Evolutionary conservation across 805 yeast genomes (phyloP).

Genomic region (Yamadazyma nakazawae): DNA sequence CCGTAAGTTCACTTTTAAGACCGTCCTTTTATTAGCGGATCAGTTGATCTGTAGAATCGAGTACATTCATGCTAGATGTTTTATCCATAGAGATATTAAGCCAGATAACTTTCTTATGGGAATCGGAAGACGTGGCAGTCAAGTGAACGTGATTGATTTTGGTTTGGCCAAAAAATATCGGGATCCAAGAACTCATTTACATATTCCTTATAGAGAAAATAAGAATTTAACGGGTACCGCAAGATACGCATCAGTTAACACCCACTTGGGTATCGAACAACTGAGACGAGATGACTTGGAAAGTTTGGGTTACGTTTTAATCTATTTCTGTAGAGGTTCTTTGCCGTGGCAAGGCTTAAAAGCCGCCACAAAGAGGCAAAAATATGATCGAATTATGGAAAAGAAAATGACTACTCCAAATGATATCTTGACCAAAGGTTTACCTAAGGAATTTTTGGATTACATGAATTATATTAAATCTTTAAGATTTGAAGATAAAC

Average conservation of each 20-base stretch:
- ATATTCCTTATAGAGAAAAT: slow-evolving; percentile 94
- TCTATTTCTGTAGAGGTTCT: slow-evolving; percentile 92
- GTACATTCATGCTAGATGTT: slow-evolving; percentile 92
- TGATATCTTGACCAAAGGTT: slow-evolving; percentile 82
- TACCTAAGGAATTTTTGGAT: slow-evolving; percentile 85
- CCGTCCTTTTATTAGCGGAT: slow-evolving; percentile 89
- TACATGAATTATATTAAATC: slow-evolving; percentile 88
- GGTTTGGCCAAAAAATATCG: slow-evolving; percentile 92
- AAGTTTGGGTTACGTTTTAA: slow-evolving; percentile 88
- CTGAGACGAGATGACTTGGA: slow-evolving; percentile 95
- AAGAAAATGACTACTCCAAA: slow-evolving; percentile 89
- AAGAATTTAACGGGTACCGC: slow-evolving; percentile 97
- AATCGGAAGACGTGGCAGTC: slow-evolving; percentile 90
- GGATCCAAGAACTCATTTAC: slow-evolving; percentile 90
- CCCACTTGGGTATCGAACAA: slow-evolving; percentile 96
- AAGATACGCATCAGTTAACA: slow-evolving; percentile 90
- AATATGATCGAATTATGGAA: slow-evolving; percentile 94
- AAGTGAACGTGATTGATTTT: slow-evolving; percentile 90
- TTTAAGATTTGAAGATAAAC: slow-evolving; percentile 91
- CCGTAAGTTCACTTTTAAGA: slow-evolving; percentile 87
- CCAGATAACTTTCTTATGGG: slow-evolving; percentile 87
- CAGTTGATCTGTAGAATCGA: slow-evolving; percentile 93
- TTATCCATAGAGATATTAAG: slow-evolving; percentile 79
- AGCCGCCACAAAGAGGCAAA: slow-evolving; percentile 95
- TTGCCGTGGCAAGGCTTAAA: slow-evolving; percentile 98